Base-by-base conservation (phyloP, 164 flowering plant genomes). In the Tinospora cordifolia region DNA sequence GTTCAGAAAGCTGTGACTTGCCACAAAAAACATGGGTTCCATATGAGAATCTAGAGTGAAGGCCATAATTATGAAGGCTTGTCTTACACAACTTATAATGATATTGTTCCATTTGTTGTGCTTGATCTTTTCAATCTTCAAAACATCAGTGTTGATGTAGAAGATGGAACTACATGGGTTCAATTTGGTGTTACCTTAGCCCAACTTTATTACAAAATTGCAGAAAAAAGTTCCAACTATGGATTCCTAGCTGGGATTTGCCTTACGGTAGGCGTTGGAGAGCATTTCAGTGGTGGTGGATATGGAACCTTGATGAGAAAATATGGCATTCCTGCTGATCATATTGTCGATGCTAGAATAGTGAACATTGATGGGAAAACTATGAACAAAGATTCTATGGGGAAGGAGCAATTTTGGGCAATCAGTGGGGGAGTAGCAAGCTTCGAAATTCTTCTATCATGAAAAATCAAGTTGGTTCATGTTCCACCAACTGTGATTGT, bases 401-500 rank as follows among this genome's bases (percentile, higher is more conserved):
- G 70, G 9, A 44, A 67, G 30, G 70, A 67, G 17, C 59, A 49
- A 6, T 67, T 67, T 47, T 67, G 70, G 70, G 62, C 70, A 13
- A 49, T 67, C 6, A 67, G 70, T 49, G 70, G 70, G 30, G 70
- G 70, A 47, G 70, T 62, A 47, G 70, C 40, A 27, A 54, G 63
- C n/a, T 69, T 69, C 22, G 63, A 63, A 0, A 30, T 57, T 25
- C 9, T 69, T 57, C 49, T 69, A 30, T 34, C 47, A 30, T 69
- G 63, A 47, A 69, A 58, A n/a, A 57, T 57, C n/a, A 57, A 36
- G 44, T 17, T 69, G 47, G 71, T 69, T 57, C 62, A 26, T 36
- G 71, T 69, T 69, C 71, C 71, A n/a, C 46, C 63, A 22, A 69
- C n/a, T n/a, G 63, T 69, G 3, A 69, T n/a, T n/a, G n/a, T n/a